These are phyloP conservation scores for Colletotrichum horii DNA, from an alignment of 2,329 filamentous ascomycete species.

Conservation along the genomic window DNA sequence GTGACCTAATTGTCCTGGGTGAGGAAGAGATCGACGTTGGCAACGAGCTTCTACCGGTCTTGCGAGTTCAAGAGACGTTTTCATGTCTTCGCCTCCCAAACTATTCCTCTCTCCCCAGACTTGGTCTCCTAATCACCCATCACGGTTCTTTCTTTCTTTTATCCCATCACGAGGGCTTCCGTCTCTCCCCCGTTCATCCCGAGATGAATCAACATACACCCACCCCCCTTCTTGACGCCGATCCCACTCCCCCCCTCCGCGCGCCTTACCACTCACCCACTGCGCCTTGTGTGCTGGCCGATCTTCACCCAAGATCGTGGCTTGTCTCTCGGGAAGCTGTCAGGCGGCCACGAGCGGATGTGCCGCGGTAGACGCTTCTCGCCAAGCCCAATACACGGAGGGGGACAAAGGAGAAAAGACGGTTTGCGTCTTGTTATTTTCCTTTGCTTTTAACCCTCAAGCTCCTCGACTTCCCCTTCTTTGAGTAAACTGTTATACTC, in stretches of 20 bases:
- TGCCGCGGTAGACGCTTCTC: background rate
- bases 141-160: background rate
- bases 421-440: background rate
- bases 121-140: background rate
- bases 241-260: background rate
- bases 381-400: background rate
- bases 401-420: background rate
- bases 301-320: background rate
- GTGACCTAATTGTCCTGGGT: background rate
- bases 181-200: background rate
- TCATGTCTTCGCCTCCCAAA: constrained; percentile 4
- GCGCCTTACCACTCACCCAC: background rate
- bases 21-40: background rate
- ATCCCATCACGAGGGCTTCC: background rate
- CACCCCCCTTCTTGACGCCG: background rate
- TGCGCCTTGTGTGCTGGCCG: background rate
- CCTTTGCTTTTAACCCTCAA: background rate
- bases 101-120: background rate
- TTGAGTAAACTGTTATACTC: background rate
- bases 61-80: background rate
- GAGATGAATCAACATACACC: background rate
- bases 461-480: background rate
- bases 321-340: background rate
- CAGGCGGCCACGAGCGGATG: background rate
- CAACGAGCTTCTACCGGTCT: background rate